Base-by-base conservation (phyloP, 371 early-diverging fungal species). In the Nematocida ironsii region DNA sequence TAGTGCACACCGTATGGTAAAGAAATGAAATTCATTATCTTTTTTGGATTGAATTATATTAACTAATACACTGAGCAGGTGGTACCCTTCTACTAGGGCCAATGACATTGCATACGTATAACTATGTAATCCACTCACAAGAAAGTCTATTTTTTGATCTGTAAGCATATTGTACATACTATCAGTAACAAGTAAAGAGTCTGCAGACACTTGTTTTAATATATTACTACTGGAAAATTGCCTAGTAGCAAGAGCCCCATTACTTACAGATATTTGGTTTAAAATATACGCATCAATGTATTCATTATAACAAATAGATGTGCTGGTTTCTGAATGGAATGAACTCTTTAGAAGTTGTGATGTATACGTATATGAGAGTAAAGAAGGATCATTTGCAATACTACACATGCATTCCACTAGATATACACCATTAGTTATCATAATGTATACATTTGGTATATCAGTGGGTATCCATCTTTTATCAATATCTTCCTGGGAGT, bases 331-430 rank as follows among this genome's bases (percentile, higher is more conserved):
- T n/a, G 23, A n/a, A n/a, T 58, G 58, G n/a, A 7, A 11, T n/a
- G 58, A n/a, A 58, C 23, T 58, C 58, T 58, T 58, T 7, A 58
- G 58, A 11, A 58, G 7, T 1, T 9, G 9, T n/a, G 23, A 58
- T 6, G 16, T 52, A n/a, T 18, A 62, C 42, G 7, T 23, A 56
- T 60, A 56, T n/a, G 52, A 16, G 39, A 72, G 44, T n/a, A 62
- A 7, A 50, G 56, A 18, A 18, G 62, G 72, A 39, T 72, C 62
- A 45, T 20, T 47, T 18, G 72, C 72, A 7, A 50, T 27, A 0
- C 62, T 4, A 23, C 61, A 50, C 5, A 39, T 2, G 27, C 62
- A 72, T 7, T 56, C 25, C 13, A 72, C 61, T 23, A 16, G 9
- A 44, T 72, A 72, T 25, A 44, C 13, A n/a, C 5, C 25, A 47